A percentile compares a stretch with the other conserved stretches of the same genome.
phyloP scores from a whole-genome alignment of 352 stramenopile species.

The Phytophthora lateralis region DNA sequence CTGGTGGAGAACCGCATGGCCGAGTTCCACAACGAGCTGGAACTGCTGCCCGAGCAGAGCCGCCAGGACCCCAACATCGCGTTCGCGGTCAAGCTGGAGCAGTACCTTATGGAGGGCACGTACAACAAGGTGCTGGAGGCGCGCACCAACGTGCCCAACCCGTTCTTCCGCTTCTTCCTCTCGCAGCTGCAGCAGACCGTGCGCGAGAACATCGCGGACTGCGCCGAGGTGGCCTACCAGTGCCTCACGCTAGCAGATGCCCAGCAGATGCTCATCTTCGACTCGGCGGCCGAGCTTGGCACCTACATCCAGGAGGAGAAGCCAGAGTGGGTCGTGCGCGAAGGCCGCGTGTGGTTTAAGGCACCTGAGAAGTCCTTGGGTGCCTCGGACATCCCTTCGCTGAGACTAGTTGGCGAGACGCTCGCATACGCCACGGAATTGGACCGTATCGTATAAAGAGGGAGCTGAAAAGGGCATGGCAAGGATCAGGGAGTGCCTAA shows the following conservation, averaged over 20 bases:
- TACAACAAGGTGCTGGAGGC: slow-evolving; percentile 94
- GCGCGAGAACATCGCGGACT: slow-evolving; percentile 95
- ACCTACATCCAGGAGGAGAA: slow-evolving; percentile 90
- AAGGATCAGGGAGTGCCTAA: not conserved
- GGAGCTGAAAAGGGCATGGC: slow-evolving; percentile 1
- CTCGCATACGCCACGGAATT: slow-evolving; percentile 97
- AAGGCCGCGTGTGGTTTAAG: slow-evolving; percentile 91
- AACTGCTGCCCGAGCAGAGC: slow-evolving; percentile 85
- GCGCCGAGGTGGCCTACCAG: slow-evolving; percentile 94
- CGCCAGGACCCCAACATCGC: slow-evolving; percentile 86
- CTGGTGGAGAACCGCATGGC: slow-evolving; percentile 93
- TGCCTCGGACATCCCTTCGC: slow-evolving; percentile 92
- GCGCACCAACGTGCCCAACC: slow-evolving; percentile 88
- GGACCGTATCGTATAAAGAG: slow-evolving; percentile 89
- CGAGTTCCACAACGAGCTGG: slow-evolving; percentile 94
- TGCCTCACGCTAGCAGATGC: slow-evolving; percentile 87
- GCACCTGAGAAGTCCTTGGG: slow-evolving; percentile 84
- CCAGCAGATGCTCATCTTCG: slow-evolving; percentile 94
- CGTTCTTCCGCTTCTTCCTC: slow-evolving; percentile 95
- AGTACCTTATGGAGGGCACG: slow-evolving; percentile 93
- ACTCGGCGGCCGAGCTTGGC: slow-evolving; percentile 75
- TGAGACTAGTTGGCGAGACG: slow-evolving; percentile 94
- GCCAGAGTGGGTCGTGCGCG: slow-evolving; percentile 91
- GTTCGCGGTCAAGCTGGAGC: slow-evolving; percentile 91
- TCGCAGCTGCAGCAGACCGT: slow-evolving; percentile 94